Conservation (phyloP, 2,329 filamentous ascomycete species). For the Penicillium sp. region DNA sequence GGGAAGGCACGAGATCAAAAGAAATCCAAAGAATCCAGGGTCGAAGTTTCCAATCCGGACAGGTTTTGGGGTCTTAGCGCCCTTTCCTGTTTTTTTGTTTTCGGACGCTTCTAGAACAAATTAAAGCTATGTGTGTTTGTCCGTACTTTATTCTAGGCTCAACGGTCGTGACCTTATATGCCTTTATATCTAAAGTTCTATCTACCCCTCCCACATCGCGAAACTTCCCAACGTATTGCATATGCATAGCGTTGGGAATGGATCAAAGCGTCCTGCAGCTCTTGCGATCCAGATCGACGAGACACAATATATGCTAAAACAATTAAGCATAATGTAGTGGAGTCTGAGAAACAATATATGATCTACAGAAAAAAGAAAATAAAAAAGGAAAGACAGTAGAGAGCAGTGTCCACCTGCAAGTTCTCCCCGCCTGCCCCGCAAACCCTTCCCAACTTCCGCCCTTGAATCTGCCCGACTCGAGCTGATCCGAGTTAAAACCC, state of each 20-base stretch:
- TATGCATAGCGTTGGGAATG: neutral
- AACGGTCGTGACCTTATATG: too few relatives aligned
- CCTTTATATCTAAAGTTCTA: too few relatives aligned
- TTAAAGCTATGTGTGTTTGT: neutral
- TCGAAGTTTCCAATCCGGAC: constrained; percentile 5
- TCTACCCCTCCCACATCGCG: too few relatives aligned
- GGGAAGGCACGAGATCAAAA: constrained; percentile 6
- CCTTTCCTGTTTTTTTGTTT: constrained; percentile 2
- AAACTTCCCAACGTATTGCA: neutral
- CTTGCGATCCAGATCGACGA: neutral
- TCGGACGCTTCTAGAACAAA: constrained; percentile 23
- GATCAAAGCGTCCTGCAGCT: constrained; percentile 7
- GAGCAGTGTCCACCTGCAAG: neutral
- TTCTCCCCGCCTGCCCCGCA: constrained; percentile 26
- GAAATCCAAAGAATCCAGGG: too few relatives aligned
- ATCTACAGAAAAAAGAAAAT: neutral
- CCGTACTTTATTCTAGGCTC: too few relatives aligned
- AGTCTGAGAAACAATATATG: neutral
- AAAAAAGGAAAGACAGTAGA: neutral
- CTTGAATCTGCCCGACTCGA: neutral
- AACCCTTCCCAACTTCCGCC: constrained; percentile 4
- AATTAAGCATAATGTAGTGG: constrained; percentile 5
- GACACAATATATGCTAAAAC: neutral
- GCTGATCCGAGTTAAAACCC: too few relatives aligned
- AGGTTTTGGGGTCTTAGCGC: constrained; percentile 10